Conservation (phyloP, 2,329 filamentous ascomycete species). For the Fusarium metavorans region DNA sequence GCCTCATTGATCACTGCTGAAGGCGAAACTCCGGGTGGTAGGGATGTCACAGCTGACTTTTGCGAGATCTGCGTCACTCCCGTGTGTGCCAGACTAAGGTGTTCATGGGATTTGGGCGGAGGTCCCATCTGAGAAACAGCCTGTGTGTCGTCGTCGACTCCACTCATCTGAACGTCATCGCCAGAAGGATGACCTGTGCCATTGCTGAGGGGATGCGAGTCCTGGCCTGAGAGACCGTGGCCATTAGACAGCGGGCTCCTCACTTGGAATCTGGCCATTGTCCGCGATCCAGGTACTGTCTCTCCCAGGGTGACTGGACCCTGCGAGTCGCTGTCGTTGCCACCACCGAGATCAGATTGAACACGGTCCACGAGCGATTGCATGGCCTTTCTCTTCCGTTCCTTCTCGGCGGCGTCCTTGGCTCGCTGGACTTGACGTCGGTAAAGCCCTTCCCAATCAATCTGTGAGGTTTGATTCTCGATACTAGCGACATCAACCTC, state of each 20-base stretch:
- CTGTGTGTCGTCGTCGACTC: constrained; percentile 61
- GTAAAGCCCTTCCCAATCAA: constrained; percentile 88
- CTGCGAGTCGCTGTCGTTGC: constrained; percentile 66
- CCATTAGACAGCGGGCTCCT: constrained; percentile 72
- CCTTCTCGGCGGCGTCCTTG: constrained; percentile 69
- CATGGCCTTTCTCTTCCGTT: constrained; percentile 71
- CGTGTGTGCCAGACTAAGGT: constrained; percentile 54
- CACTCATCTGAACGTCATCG: constrained; percentile 69
- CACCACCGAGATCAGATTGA: constrained; percentile 63
- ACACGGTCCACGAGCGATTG: constrained; percentile 65
- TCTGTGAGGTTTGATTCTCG: constrained; percentile 73
- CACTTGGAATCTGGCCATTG: constrained; percentile 67
- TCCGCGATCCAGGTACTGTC: constrained; percentile 66
- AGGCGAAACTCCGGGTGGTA: constrained; percentile 69
- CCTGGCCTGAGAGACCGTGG: constrained; percentile 53
- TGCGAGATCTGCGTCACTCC: constrained; percentile 73
- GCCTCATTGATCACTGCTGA: constrained; percentile 81
- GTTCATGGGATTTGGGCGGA: constrained; percentile 55
- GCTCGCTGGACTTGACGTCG: constrained; percentile 76
- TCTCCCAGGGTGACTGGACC: constrained; percentile 74
- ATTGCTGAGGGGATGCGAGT: constrained; percentile 62
- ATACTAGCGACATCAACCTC: constrained; percentile 91
- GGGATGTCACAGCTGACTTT: constrained; percentile 68
- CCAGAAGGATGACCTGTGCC: constrained; percentile 65
- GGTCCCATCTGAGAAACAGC: constrained; percentile 65